Evolutionary conservation across 257 asterid species (phyloP).

Genomic region (Leptodermis oblonga): DNA sequence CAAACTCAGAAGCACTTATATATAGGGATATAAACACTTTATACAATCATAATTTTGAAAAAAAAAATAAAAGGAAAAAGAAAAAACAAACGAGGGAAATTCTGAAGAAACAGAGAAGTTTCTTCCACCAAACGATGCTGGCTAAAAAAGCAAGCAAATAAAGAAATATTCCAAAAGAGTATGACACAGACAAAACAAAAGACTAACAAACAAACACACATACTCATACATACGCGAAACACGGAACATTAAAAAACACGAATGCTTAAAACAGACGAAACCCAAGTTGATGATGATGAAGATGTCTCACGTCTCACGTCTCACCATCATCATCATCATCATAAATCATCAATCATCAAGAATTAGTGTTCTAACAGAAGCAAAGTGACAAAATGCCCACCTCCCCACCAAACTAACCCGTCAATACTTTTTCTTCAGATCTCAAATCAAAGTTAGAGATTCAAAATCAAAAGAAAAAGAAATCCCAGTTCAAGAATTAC

Average conservation of each 20-base stretch:
- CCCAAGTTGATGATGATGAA: not conserved
- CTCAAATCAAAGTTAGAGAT: no score
- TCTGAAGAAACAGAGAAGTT: not conserved
- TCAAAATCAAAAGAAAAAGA: not conserved
- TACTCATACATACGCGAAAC: no score
- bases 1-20: not conserved
- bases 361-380: slow-evolving; percentile 1
- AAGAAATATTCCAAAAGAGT: not conserved
- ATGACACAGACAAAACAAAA: not conserved
- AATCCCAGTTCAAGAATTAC: slow-evolving; percentile 1
- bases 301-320: slow-evolving; percentile 11
- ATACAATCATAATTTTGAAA: not conserved
- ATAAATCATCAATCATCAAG: not conserved
- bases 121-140: slow-evolving; percentile 25
- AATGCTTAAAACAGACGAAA: slow-evolving; percentile 24
- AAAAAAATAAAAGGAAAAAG: not conserved
- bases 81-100: not conserved
- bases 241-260: not conserved
- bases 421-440: slow-evolving; percentile 3
- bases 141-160: slow-evolving; percentile 13
- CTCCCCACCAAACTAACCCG: slow-evolving; percentile 12
- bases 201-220: not conserved
- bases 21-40: slow-evolving; percentile 8
- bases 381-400: slow-evolving; percentile 5
- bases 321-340: slow-evolving; percentile 12